Evolutionary conservation across 306 rosid species (phyloP).

Genomic region (Sicyos edulis): DNA sequence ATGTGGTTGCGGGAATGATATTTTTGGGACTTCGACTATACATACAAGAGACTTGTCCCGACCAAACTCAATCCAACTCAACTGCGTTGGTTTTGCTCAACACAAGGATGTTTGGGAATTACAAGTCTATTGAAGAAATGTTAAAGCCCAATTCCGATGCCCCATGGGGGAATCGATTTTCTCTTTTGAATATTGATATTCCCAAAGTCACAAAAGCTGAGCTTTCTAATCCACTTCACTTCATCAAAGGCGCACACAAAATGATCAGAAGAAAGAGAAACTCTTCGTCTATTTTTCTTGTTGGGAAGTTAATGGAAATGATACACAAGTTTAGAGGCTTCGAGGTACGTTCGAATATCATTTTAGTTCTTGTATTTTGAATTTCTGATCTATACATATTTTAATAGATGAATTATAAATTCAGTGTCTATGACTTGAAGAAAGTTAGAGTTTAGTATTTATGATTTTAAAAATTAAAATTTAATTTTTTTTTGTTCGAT

Average conservation of each 20-base stretch:
- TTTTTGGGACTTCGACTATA: constrained; percentile 42
- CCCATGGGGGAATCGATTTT: constrained; percentile 51
- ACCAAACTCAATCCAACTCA: constrained; percentile 38
- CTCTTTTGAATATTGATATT: constrained; percentile 41
- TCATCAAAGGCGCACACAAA: constrained; percentile 35
- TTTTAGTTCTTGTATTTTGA: no score
- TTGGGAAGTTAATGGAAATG: constrained; percentile 30
- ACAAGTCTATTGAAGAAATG: constrained; percentile 48
- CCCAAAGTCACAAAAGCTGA: constrained; percentile 31
- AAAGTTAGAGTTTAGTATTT: no score
- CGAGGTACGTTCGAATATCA: constrained; percentile 28
- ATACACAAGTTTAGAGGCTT: constrained; percentile 42
- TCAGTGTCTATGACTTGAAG: no score
- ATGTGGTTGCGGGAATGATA: constrained; percentile 41
- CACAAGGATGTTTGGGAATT: constrained; percentile 43
- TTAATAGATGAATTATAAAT: no score
- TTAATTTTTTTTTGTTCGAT: no score
- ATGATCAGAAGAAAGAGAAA: constrained; percentile 42
- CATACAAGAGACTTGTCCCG: constrained; percentile 35
- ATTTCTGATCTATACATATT: no score
- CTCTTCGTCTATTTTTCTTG: constrained; percentile 35
- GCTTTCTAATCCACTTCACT: constrained; percentile 37
- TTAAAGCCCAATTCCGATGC: constrained; percentile 30
- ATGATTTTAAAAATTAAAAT: no score
- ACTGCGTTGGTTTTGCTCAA: constrained; percentile 49